Evolutionary conservation across 164 flowering plant species (phyloP), one percentile per base, ranked within the genome.

Genomic region (Malania oleifera): DNA sequence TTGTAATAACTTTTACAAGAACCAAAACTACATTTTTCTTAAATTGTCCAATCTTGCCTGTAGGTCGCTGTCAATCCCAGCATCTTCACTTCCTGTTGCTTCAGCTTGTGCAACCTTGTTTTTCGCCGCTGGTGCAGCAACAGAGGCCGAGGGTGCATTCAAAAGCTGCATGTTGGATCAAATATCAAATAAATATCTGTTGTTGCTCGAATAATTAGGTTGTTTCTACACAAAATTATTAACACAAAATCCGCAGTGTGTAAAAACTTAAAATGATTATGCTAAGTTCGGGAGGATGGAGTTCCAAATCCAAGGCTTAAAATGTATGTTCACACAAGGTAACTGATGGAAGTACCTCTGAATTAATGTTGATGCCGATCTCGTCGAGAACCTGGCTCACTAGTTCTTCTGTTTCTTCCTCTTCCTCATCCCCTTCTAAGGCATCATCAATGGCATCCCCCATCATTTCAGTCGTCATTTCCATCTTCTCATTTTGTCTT

Each of bases 391-490:
- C 92, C 64, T 88, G 91, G 72, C 60, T 88, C 57, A 85, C 92
- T 14, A 85, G 79, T 50, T 88, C 96, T 61, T 88, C 96, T 0
- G 90, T 85, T 68, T 88, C 90, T 63, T 76, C 82, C 70, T 88
- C 96, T 77, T 88, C 96, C 67, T 88, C 90, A 44, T 88, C 96
- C 54, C 96, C 96, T 76, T 80, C 90, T 82, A 85, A 68, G 54
- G 96, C 90, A 72, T 85, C 92, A 57, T 88, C 96, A 59, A 85
- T 83, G 29, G 96, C 85, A 68, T 85, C 91, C 28, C 83, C 91
- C 96, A 88, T 88, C 39, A 88, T 87, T 73, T 88, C 96, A 15
- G 77, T 65, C 20, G 63, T 68, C 96, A 88, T 77, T 69, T 88
- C 92, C 96, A 88, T 88, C 78, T 80, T 82, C 72, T 88, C 96